Base-by-base conservation (phyloP, 164 flowering plant genomes). In the Nymphaea thermarum region DNA sequence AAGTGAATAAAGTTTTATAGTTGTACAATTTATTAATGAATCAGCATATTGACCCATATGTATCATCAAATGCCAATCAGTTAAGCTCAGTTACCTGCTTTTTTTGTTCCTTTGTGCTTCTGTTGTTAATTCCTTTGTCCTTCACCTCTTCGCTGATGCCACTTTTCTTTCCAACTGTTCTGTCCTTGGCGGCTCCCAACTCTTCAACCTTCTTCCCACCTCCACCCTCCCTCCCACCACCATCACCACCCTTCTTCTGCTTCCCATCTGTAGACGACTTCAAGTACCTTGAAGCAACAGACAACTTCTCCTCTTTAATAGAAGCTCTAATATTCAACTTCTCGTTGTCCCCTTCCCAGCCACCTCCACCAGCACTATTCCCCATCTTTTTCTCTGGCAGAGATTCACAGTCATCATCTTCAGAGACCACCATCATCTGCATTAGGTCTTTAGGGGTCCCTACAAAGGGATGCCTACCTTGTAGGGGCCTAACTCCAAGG, bases 371-470 rank as follows among this genome's bases (percentile, higher is more conserved):
- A 43, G 60, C 12, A 70, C 10, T 67, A 79, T 81, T 64, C 66
- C 71, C 15, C 66, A 25, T 62, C 75, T 83, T n/a, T 11, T 3
- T 17, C 7, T 17, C 64, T 62, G 11, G 16, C n/a, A 10, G 42
- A 62, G 36, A 41, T 10, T 85, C 78, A 70, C 60, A 70, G 5
- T 64, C 70, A 17, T 17, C 64, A 61, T 61, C 63, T 68, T 83
- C 85, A 0, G 90, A 79, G 12, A 91, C 86, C 25, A 75, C 89
- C 55, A 87, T 43, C 78, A 94, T 85, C 43, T 86, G 88, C 99
- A 94, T 90, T 75, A 95, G 76, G 67, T 95, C 99, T 72, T 90
- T 91, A 0, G 99, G 99, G 15, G 71, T 85, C 43, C 99, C 99
- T 0, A 91, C 79, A 70, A 82, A 92, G 1, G 89, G 93, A 55